Evolutionary conservation across 352 stramenopile species (phyloP).

Genomic region (Pythium rhizo-oryzae): DNA sequence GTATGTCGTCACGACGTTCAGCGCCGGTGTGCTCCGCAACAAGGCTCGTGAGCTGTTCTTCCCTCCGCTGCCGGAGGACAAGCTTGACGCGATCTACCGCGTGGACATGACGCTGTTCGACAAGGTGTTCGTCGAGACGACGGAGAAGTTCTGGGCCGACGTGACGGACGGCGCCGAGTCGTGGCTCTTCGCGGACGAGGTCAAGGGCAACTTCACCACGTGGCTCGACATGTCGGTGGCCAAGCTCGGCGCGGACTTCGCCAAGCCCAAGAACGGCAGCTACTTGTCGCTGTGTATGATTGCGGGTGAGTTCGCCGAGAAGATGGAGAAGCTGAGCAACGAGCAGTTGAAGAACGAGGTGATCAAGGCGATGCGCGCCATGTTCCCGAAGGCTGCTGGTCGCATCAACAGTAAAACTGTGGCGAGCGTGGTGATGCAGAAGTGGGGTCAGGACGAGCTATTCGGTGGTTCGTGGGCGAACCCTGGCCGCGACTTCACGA

Average conservation of each 20-base stretch:
- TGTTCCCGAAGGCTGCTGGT: conserved; percentile 8
- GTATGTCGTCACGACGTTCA: conserved; percentile 12
- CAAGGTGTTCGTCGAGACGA: conserved; percentile 14
- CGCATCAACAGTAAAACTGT: conserved; percentile 8
- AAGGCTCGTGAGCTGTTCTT: conserved; percentile 3
- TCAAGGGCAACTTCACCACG: conserved; percentile 13
- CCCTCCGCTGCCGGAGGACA: not conserved
- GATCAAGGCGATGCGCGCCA: conserved; percentile 7
- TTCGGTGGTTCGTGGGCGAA: conserved; percentile 15
- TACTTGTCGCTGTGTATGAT: not conserved
- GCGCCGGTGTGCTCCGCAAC: conserved; percentile 9
- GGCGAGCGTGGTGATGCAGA: not conserved
- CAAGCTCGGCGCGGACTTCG: conserved; percentile 6
- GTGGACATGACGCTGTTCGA: conserved; percentile 17
- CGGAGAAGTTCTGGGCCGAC: conserved; percentile 11
- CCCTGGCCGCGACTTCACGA: conserved; percentile 4
- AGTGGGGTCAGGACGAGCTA: conserved; percentile 7
- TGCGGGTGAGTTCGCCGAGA: conserved; percentile 3
- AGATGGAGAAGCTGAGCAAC: conserved; percentile 3
- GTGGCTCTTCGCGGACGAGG: conserved; percentile 7
- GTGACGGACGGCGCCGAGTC: not conserved
- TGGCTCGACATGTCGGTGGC: conserved; percentile 7
- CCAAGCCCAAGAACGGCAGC: not conserved
- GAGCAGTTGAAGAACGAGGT: conserved; percentile 2
- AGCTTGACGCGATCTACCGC: conserved; percentile 12